These are phyloP conservation scores for Obelidium mucronatum DNA, from an alignment of 192 early-diverging fungal species.

Conservation along the genomic window DNA sequence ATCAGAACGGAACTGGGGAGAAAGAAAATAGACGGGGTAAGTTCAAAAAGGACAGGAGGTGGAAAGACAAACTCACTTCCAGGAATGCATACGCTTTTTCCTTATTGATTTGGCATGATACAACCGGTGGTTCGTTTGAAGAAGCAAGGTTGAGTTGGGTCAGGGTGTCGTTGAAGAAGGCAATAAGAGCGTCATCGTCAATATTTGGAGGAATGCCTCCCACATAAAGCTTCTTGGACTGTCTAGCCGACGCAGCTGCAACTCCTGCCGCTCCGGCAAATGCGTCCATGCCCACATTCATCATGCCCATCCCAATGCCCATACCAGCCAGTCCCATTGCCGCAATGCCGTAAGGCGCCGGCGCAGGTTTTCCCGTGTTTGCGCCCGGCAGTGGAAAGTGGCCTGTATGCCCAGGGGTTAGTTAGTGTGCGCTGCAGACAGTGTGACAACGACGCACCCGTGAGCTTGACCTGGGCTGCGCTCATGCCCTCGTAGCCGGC, in stretches of 20 bases:
- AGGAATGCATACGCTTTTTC: slow-evolving; percentile 98
- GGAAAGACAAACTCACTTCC: slow-evolving; percentile 71
- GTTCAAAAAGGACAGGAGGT: background rate
- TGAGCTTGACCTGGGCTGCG: slow-evolving; percentile 86
- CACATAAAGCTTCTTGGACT: slow-evolving; percentile 88
- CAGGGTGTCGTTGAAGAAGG: slow-evolving; percentile 92
- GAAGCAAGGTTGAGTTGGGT: slow-evolving; percentile 75
- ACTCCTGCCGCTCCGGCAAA: slow-evolving; percentile 55
- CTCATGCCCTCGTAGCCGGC: slow-evolving; percentile 87
- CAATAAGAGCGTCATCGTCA: slow-evolving; percentile 74
- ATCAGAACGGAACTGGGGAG: slow-evolving; percentile 75
- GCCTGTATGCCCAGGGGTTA: slow-evolving; percentile 57
- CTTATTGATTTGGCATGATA: slow-evolving; percentile 85
- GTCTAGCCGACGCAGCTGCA: slow-evolving; percentile 67
- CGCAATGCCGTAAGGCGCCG: slow-evolving; percentile 15
- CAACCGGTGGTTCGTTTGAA: slow-evolving; percentile 67
- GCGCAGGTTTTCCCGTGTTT: slow-evolving; percentile 38
- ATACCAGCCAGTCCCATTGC: background rate
- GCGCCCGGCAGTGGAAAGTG: slow-evolving; percentile 78
- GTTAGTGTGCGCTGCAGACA: background rate
- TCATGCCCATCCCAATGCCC: background rate
- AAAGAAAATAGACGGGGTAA: slow-evolving; percentile 1
- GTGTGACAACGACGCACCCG: slow-evolving; percentile 59
- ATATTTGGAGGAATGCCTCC: slow-evolving; percentile 81
- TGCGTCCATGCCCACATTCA: background rate